Evolutionary conservation across 2,329 filamentous ascomycete species (phyloP), one percentile per base, ranked within the genome.

Genomic region (Claviceps africana): DNA sequence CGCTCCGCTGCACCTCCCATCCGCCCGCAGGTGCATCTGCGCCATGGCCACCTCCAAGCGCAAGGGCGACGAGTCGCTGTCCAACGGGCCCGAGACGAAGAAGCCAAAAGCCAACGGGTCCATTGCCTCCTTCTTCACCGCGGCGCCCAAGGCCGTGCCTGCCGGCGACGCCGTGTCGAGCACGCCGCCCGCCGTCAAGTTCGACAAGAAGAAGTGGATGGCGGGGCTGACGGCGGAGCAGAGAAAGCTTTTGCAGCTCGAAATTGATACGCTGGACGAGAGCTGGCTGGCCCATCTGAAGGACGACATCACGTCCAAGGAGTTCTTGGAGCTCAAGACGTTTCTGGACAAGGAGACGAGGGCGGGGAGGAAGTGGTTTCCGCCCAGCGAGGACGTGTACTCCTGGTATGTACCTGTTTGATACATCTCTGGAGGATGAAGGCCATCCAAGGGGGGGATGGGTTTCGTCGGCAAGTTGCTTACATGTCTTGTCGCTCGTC

Each of bases 171-270:
- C 60, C 42, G 50, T 64, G 17, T 58, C 64, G 33, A 55, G 67
- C 4, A 57, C 70, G 35, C 60, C 68, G 5, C 60, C 68, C 5
- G 59, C 65, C 35, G 56, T 65, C 53, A 86, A 79, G 58, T 97
- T 96, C 65, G 78, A 96, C 73, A 96, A 95, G 73, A 80, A 81
- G 46, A 88, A 86, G 68, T 98, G 93, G 93, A 75, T 90, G n/a
- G 79, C 80, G 21, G 78, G 79, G 53, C 75, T 98, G 56, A 89
- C 79, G 0, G 68, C 78, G 0, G 93, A 98, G 70, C 88, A 96
- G 67, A 88, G 81, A 64, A 76, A 84, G 50, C 74, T 97, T 47
- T 76, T 98, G 48, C 76, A 86, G 63, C 77, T 98, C 42, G 93
- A 98, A 71, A 95, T 98, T 59, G 82, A 94, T 45, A 96, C 90